These are phyloP conservation scores for Tolypocladium ovalisporum DNA, from an alignment of 2,329 filamentous ascomycete genomes.

Conservation along the genomic window DNA sequence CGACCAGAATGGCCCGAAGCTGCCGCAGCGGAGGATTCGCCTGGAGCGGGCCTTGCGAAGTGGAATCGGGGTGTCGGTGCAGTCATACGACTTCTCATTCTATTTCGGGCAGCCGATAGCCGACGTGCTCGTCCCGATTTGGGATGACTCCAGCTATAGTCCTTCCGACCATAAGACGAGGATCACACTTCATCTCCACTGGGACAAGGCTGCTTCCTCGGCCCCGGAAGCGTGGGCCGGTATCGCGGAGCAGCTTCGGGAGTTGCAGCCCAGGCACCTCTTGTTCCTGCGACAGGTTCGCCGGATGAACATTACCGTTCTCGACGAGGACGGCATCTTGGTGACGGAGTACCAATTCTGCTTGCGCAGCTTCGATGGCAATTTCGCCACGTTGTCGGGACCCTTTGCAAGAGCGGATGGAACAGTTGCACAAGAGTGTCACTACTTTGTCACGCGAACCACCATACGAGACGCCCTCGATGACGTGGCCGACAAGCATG, in stretches of 20 bases:
- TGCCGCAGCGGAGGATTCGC: neutral
- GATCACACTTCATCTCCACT: neutral
- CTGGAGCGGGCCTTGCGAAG: neutral
- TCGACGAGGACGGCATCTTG: neutral
- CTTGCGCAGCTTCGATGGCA: neutral
- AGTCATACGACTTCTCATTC: neutral
- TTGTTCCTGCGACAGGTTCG: neutral
- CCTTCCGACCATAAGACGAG: neutral
- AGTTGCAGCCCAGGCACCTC: neutral
- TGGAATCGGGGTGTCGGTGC: neutral
- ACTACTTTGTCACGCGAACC: neutral
- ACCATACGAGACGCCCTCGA: neutral
- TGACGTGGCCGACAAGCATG: neutral
- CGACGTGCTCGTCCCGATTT: neutral
- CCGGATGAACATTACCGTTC: neutral
- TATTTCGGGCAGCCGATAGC: neutral
- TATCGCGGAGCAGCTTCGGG: neutral
- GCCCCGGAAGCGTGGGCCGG: neutral
- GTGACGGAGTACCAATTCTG: neutral
- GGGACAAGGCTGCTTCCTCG: neutral
- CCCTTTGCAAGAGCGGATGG: neutral
- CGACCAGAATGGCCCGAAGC: neutral
- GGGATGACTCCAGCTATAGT: neutral
- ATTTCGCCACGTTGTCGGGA: neutral
- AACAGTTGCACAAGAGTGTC: neutral